Evolutionary conservation across 1,284 basidiomycete genomes (phyloP).

Genomic region (Sporisorium exsertum): DNA sequence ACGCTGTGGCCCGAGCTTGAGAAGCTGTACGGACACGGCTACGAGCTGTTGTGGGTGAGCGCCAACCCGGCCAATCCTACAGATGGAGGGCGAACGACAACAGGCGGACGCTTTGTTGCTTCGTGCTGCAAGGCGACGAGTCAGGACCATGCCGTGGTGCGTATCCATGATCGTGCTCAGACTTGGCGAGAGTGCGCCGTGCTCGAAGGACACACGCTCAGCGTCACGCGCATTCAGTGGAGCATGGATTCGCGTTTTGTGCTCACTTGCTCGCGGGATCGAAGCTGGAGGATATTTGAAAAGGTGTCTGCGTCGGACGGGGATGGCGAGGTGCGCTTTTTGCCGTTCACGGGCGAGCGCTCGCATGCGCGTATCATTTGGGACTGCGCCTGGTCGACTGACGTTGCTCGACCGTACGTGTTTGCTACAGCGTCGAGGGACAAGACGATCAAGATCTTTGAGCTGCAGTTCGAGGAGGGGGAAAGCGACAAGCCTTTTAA

Average conservation of each 20-base stretch:
- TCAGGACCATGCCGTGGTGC: constrained; percentile 87
- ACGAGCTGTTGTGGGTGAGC: constrained; percentile 78
- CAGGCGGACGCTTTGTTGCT: constrained; percentile 79
- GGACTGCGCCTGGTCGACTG: constrained; percentile 87
- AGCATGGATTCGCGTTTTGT: constrained; percentile 83
- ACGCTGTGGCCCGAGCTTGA: constrained; percentile 97
- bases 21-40: constrained; percentile 97
- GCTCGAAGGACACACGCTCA: constrained; percentile 85
- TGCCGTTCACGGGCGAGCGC: constrained; percentile 73
- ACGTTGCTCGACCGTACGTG: constrained; percentile 67
- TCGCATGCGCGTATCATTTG: constrained; percentile 93
- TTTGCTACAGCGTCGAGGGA: constrained; percentile 96
- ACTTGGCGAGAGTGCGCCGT: constrained; percentile 75
- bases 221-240: constrained; percentile 89
- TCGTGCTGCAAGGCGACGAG: constrained; percentile 90
- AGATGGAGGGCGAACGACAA: constrained; percentile 22
- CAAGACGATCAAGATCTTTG: constrained; percentile 78
- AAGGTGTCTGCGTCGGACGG: background rate
- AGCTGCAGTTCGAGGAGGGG: constrained; percentile 12
- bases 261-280: constrained; percentile 88
- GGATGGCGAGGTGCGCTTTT: constrained; percentile 22
- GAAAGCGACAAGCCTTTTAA: constrained; percentile 32
- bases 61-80: constrained; percentile 31
- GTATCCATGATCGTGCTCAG: constrained; percentile 81
- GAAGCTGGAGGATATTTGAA: constrained; percentile 89